Base-by-base conservation (phyloP, 495 filamentous ascomycete genomes). In the Neurospora hispaniola region DNA sequence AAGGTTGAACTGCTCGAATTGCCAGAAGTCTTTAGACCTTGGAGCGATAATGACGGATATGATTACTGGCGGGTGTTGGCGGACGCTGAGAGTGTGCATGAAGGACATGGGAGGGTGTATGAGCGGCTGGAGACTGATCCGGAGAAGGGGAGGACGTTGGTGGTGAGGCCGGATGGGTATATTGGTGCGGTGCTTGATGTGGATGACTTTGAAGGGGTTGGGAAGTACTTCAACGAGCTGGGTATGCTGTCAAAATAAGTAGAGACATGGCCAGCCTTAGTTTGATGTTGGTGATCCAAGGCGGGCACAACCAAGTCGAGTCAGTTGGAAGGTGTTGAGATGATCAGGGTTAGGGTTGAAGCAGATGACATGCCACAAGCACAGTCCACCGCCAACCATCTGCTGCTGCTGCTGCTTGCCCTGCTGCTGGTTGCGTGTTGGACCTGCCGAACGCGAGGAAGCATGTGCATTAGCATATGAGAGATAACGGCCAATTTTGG, bases 41-140 rank as follows among this genome's bases (percentile, higher is more conserved):
- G 84, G 73, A 85, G 86, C 27, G 84, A 87, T 69, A 85, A 83
- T 76, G 75, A 81, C 0, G 90, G 89, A 42, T 90, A 88, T 78
- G 88, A 89, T 74, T 91, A 90, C 71, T 85, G 85, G 68, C 88
- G 88, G 71, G 84, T 91, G 27, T 91, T 88, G 76, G 89, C 85
- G 39, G 90, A 93, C 76, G 87, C 86, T 73, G 79, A 78, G 71
- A 87, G 83, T 43, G 84, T 85, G 72, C 85, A 90, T 77, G 85
- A 89, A 69, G 86, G 85, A 0, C 81, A 88, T 72, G 90, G 89
- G 3, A 80, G 88, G 71, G 90, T 89, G 2, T 93, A 92, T 78
- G 80, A 83, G 35, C 84, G 82, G 4, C 89, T 88, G 69, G 91
- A 88, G 0, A 84, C 93, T 10, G 83, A 91, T 77, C 76, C 74